Conservation (phyloP, 306 rosid genomes). For the Neltuma alba region DNA sequence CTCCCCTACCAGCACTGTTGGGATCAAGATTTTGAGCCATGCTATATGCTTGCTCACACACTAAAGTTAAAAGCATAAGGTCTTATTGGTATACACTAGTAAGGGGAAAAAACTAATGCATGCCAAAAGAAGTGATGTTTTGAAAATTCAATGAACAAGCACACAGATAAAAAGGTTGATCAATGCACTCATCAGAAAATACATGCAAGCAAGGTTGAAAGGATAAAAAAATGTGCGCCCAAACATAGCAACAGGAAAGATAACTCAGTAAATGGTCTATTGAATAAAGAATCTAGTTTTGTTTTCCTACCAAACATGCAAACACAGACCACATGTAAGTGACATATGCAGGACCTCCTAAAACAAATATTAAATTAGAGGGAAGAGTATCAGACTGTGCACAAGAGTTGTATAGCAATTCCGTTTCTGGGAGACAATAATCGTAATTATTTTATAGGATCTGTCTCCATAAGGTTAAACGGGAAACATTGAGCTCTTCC, state of each 20-base stretch:
- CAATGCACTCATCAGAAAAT: neutral
- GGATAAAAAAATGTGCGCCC: slow-evolving; percentile 10
- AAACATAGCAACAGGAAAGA: slow-evolving; percentile 9
- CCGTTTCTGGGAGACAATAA: neutral
- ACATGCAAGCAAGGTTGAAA: neutral
- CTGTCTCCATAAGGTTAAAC: neutral
- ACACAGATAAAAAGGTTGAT: slow-evolving; percentile 8
- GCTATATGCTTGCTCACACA: slow-evolving; percentile 95
- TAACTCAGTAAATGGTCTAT: neutral
- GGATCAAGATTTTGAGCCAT: slow-evolving; percentile 97
- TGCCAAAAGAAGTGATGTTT: slow-evolving; percentile 30
- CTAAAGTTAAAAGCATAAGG: slow-evolving; percentile 53
- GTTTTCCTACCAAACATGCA: neutral
- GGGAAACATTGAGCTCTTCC: neutral
- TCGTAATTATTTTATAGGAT: neutral
- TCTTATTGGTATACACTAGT: neutral
- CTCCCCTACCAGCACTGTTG: slow-evolving; percentile 86
- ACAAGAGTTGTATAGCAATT: neutral
- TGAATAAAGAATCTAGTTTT: neutral
- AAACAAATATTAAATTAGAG: neutral
- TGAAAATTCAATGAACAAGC: slow-evolving; percentile 9
- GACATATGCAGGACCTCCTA: neutral
- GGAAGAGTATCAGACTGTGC: neutral
- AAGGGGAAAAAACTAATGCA: neutral
- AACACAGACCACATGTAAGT: neutral